Evolutionary conservation across 2,329 filamentous ascomycete species (phyloP), one percentile per base, ranked within the genome.

Genomic region (Apiospora sp.): DNA sequence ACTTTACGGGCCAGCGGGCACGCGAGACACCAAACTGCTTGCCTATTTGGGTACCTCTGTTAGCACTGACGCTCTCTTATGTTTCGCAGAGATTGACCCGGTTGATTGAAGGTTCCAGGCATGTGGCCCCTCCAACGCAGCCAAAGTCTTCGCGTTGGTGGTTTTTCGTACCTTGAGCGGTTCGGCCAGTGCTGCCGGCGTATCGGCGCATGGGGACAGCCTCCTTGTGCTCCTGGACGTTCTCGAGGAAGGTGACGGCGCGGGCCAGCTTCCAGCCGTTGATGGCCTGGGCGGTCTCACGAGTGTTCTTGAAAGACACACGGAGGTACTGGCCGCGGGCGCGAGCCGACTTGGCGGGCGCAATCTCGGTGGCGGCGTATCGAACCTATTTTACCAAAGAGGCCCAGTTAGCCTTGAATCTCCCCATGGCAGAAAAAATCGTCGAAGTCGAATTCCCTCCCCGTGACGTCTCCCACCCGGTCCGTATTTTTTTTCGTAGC

Each of bases 281-380:
- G 92, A 99, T 98, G 83, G 95, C 95, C 91, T 98, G 96, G 78
- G 97, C 96, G 80, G 96, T 98, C 91, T 99, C 97, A 84, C 96
- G 95, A 86, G 96, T 99, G 93, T 99, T 99, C 93, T 99, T 99
- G 94, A 98, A 99, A 82, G 94, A 97, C 82, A 98, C 96, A 86
- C 96, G 95, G 83, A 99, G 94, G 91, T 98, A 99, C 86, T 95
- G 95, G 87, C 97, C 96, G 88, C 96, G 95, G 85, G 96, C 93
- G 90, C 96, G 94, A 87, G 96, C 96, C 89, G 94, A 97, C 92
- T 98, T 98, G 81, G 92, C 90, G 86, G 92, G 88, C 82, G 93
- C 89, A 85, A 97, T 96, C 86, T 95, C 91, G 84, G 92, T 94
- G 85, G 93, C 93, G 87, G 94, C 94, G 95, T 98, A 98, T 88